phyloP scores from a whole-genome alignment of 805 yeast species.

The Candida nonsorbophila region DNA sequence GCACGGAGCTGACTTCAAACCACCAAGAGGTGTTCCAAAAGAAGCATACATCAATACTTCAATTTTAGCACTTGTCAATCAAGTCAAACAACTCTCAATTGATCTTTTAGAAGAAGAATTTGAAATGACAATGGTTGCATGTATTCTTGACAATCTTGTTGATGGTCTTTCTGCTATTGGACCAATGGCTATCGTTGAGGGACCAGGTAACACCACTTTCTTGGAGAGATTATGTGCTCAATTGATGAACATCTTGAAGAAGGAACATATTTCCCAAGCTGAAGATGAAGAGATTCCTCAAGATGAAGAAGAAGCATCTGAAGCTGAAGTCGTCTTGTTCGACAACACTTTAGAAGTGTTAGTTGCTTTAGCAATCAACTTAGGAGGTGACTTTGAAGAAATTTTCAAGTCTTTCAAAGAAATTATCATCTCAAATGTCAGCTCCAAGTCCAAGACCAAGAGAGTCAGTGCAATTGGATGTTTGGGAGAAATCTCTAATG shows the following conservation, averaged over 20 bases:
- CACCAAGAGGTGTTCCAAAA: constrained; percentile 61
- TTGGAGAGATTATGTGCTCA: constrained; percentile 68
- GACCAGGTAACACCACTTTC: constrained; percentile 43
- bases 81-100: constrained; percentile 64
- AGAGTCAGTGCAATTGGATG: constrained; percentile 85
- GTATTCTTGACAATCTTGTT: constrained; percentile 67
- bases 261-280: constrained; percentile 79
- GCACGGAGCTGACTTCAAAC: constrained; percentile 41
- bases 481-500: constrained; percentile 80
- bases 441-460: constrained; percentile 60
- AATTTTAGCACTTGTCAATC: constrained; percentile 53
- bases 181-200: constrained; percentile 61
- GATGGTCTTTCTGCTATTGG: constrained; percentile 71
- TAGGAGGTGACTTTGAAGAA: constrained; percentile 72
- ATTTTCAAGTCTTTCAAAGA: constrained; percentile 71
- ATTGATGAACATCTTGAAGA: constrained; percentile 68
- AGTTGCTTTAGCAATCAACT: constrained; percentile 67
- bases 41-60: constrained; percentile 55
- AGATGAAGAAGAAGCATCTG: constrained; percentile 45
- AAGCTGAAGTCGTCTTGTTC: constrained; percentile 58
- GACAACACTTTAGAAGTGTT: constrained; percentile 86
- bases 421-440: constrained; percentile 50
- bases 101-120: constrained; percentile 69
- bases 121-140: constrained; percentile 75
- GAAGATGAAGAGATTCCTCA: constrained; percentile 64